phyloP scores from a whole-genome alignment of 768 basidiomycete species.

The Pleurotus ostreatus region DNA sequence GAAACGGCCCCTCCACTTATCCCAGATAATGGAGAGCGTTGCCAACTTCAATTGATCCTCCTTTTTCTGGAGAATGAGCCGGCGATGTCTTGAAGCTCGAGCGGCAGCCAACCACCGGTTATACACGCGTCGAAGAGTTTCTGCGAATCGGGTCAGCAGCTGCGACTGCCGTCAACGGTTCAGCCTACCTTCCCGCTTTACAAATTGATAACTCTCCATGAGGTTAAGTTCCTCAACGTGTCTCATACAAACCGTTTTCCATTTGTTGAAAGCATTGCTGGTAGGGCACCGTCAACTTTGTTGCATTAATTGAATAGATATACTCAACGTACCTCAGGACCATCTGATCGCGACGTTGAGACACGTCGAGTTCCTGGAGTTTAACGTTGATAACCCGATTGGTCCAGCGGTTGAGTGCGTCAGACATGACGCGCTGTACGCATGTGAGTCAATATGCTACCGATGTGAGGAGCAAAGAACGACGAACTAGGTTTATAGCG shows the following conservation, averaged over 20 bases:
- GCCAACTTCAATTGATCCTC: slow-evolving; percentile 59
- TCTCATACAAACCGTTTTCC: slow-evolving; percentile 57
- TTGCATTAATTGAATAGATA: neutral
- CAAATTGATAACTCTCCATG: slow-evolving; percentile 80
- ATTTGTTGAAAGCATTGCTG: slow-evolving; percentile 63
- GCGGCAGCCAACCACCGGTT: slow-evolving; percentile 64
- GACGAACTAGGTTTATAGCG: slow-evolving; percentile 34
- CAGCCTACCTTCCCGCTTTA: slow-evolving; percentile 70
- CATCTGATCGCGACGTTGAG: slow-evolving; percentile 35
- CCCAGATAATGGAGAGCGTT: slow-evolving; percentile 58
- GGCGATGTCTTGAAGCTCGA: slow-evolving; percentile 58
- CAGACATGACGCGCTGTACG: slow-evolving; percentile 47
- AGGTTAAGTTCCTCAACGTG: slow-evolving; percentile 72
- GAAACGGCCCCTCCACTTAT: slow-evolving; percentile 75
- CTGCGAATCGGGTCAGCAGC: slow-evolving; percentile 28
- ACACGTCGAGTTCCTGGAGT: slow-evolving; percentile 63
- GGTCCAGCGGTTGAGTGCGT: slow-evolving; percentile 58
- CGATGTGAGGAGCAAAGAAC: neutral
- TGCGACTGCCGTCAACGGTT: neutral
- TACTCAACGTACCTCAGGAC: slow-evolving; percentile 25
- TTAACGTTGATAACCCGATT: slow-evolving; percentile 72
- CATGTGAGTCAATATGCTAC: neutral
- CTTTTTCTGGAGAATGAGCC: slow-evolving; percentile 52
- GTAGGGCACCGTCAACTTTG: neutral
- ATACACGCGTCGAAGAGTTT: slow-evolving; percentile 64